A percentile compares a stretch with the other conserved stretches of the same genome.
Evolutionary conservation across 2,329 filamentous ascomycete genomes (phyloP).

Genomic region (Neocatenulostroma microsporum): DNA sequence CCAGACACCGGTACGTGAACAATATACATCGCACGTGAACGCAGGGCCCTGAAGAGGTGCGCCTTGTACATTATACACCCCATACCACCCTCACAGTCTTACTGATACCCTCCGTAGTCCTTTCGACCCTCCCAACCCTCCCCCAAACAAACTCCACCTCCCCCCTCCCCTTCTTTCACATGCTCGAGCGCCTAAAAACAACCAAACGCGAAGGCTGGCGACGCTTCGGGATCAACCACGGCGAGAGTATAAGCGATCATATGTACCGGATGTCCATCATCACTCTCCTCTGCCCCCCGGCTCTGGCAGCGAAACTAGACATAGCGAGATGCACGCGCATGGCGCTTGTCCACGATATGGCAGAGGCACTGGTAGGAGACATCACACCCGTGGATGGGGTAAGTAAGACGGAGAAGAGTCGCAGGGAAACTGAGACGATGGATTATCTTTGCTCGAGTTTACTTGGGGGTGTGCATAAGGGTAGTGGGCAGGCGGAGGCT

Average conservation of each 20-base stretch:
- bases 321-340: slow-evolving; percentile 82
- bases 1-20: slow-evolving; percentile 40
- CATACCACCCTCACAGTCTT: neutral
- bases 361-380: slow-evolving; percentile 87
- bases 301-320: slow-evolving; percentile 64
- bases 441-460: slow-evolving; percentile 72
- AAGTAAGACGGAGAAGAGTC: slow-evolving; percentile 76
- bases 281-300: slow-evolving; percentile 78
- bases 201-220: slow-evolving; percentile 95
- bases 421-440: slow-evolving; percentile 84
- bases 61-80: slow-evolving; percentile 5
- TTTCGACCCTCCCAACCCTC: slow-evolving; percentile 54
- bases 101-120: slow-evolving; percentile 39
- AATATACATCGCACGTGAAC: slow-evolving; percentile 11
- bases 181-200: slow-evolving; percentile 89
- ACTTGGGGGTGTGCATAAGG: slow-evolving; percentile 59
- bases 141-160: slow-evolving; percentile 57
- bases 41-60: slow-evolving; percentile 7
- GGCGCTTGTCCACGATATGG: slow-evolving; percentile 97
- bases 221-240: slow-evolving; percentile 65
- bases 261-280: slow-evolving; percentile 99
- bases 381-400: slow-evolving; percentile 90
- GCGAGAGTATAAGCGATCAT: slow-evolving; percentile 93
- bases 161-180: slow-evolving; percentile 86
- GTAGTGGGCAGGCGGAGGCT: slow-evolving; percentile 50